Percentiles rank a stretch among this genome's conserved stretches.
Conservation (phyloP, 2,329 filamentous ascomycete genomes). For the Stagonosporopsis tanaceti region DNA sequence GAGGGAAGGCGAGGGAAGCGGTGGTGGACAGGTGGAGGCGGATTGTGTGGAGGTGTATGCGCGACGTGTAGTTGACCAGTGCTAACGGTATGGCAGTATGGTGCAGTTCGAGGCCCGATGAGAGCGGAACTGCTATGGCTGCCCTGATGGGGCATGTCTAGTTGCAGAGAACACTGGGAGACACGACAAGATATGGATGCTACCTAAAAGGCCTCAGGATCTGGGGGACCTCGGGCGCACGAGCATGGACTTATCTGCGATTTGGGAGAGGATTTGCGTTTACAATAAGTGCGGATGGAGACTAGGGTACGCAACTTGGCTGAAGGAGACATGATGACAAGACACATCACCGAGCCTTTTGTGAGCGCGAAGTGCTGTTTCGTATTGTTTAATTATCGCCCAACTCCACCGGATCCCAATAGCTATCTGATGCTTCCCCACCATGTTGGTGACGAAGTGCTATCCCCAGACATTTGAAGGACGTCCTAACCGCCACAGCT, state of each 20-base stretch:
- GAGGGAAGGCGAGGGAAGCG: not conserved
- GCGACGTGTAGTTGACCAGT: not conserved
- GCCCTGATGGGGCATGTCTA: not conserved
- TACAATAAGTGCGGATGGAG: not conserved
- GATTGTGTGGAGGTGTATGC: not conserved
- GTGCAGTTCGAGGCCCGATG: conserved; percentile 96
- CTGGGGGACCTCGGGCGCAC: not conserved
- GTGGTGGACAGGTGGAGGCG: no score
- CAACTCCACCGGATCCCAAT: conserved; percentile 9
- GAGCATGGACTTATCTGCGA: conserved; percentile 19
- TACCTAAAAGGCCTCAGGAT: not conserved
- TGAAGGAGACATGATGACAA: not conserved
- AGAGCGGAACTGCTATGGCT: conserved; percentile 10
- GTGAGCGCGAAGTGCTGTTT: conserved; percentile 9
- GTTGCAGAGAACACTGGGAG: not conserved
- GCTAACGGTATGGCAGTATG: conserved; percentile 66
- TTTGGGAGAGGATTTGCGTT: conserved; percentile 1
- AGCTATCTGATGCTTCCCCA: conserved; percentile 9
- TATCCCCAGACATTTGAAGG: conserved; percentile 1
- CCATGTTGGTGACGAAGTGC: conserved; percentile 1
- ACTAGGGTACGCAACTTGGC: not conserved
- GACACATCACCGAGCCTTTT: not conserved
- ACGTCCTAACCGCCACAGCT: conserved; percentile 2
- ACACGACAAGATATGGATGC: not conserved
- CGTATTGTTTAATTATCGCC: conserved; percentile 12